These are phyloP conservation scores for Penicillium mononematosum DNA, from an alignment of 495 filamentous ascomycete genomes.

Conservation along the genomic window DNA sequence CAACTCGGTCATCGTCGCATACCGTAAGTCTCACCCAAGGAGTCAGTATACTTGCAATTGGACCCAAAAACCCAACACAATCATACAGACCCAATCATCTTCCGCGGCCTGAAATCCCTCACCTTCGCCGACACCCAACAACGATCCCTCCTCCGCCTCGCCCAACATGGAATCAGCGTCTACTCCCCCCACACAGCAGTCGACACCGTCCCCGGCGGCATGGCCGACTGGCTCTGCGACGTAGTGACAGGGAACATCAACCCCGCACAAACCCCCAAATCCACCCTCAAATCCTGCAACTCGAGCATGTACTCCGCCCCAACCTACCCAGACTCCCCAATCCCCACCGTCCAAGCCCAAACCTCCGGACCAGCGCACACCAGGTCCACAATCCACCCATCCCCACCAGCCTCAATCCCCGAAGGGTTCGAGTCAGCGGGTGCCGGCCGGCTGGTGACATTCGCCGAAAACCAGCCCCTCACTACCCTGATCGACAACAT, in stretches of 20 bases:
- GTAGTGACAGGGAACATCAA: conserved; percentile 62
- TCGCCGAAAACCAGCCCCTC: conserved; percentile 57
- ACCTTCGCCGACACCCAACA: conserved; percentile 85
- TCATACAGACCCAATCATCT: conserved; percentile 85
- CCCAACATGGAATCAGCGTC: conserved; percentile 87
- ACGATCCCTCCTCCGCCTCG: conserved; percentile 74
- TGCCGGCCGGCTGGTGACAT: conserved; percentile 72
- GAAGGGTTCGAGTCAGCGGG: conserved; percentile 66
- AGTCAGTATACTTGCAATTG: not conserved
- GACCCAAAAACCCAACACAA: conserved; percentile 3
- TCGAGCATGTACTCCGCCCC: conserved; percentile 43
- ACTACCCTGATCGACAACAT: conserved; percentile 62
- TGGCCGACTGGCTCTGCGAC: conserved; percentile 94
- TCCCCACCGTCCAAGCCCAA: conserved; percentile 23
- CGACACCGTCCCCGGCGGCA: conserved; percentile 80
- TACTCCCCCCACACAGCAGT: conserved; percentile 95
- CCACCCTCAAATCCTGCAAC: conserved; percentile 17
- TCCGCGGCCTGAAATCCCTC: conserved; percentile 82
- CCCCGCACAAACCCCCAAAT: conserved; percentile 8
- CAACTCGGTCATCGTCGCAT: conserved; percentile 79
- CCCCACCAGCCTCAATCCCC: conserved; percentile 37
- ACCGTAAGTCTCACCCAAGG: conserved; percentile 59
- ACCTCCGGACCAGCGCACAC: conserved; percentile 42
- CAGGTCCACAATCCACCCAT: conserved; percentile 53
- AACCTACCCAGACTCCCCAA: conserved; percentile 37